phyloP scores from a whole-genome alignment of 257 asterid species.

The Fraxinus excelsior region DNA sequence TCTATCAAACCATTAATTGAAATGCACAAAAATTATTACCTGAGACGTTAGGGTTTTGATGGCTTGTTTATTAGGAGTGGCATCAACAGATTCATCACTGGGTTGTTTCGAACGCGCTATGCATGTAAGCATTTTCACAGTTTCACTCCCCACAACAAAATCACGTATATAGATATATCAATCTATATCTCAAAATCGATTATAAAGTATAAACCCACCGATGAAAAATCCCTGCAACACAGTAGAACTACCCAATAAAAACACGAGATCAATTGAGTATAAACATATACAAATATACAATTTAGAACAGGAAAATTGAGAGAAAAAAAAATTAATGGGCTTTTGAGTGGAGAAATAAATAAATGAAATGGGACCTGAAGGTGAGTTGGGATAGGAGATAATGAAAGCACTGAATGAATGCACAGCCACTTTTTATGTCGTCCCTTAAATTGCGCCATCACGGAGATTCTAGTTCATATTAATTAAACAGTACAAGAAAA shows the following conservation, averaged over 20 bases:
- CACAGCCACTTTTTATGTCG: constrained; percentile 38
- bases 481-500: constrained; percentile 9
- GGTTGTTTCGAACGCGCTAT: constrained; percentile 82
- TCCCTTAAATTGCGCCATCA: constrained; percentile 60
- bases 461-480: constrained; percentile 30
- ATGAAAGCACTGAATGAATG: constrained; percentile 20
- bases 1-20: background rate
- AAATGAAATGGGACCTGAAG: background rate
- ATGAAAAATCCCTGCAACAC: constrained; percentile 3
- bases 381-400: constrained; percentile 8
- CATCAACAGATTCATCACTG: constrained; percentile 42
- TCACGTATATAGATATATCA: background rate
- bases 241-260: background rate
- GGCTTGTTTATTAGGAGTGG: constrained; percentile 55
- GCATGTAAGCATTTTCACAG: constrained; percentile 80
- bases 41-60: constrained; percentile 70
- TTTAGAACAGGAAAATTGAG: background rate
- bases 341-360: background rate
- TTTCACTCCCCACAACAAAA: background rate
- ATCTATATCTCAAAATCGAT: background rate
- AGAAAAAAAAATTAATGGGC: background rate
- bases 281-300: background rate
- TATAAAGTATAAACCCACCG: background rate
- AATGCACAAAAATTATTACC: constrained; percentile 36
- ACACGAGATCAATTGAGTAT: background rate